Percentiles rank a stretch among this genome's conserved stretches.
These are phyloP conservation scores for Cladophialophora yegresii DNA, from an alignment of 2,329 filamentous ascomycete genomes.

Conservation along the genomic window DNA sequence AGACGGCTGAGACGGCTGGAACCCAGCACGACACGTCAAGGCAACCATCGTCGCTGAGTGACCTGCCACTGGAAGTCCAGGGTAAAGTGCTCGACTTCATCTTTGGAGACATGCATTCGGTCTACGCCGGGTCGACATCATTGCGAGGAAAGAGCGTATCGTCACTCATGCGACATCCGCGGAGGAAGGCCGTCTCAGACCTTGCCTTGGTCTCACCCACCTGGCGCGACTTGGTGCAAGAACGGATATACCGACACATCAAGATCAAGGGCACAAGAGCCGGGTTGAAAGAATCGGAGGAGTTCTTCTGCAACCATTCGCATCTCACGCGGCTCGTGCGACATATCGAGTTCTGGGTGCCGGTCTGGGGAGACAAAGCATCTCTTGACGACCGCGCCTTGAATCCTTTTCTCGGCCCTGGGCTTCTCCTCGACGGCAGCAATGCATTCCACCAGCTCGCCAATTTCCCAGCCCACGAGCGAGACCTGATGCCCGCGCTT, in stretches of 20 bases:
- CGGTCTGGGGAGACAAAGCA: constrained; percentile 64
- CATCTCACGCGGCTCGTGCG: constrained; percentile 67
- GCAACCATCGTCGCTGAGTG: constrained; percentile 25
- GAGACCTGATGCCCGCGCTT: constrained; percentile 45
- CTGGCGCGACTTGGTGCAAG: constrained; percentile 70
- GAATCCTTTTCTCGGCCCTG: constrained; percentile 21
- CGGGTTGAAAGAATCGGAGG: constrained; percentile 61
- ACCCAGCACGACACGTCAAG: constrained; percentile 1
- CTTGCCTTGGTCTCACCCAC: constrained; percentile 60
- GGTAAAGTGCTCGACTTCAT: constrained; percentile 71
- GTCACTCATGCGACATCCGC: constrained; percentile 63
- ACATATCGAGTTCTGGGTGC: constrained; percentile 76
- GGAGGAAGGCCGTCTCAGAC: constrained; percentile 67
- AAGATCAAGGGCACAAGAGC: constrained; percentile 71
- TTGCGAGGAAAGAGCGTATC: constrained; percentile 62
- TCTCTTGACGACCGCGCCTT: constrained; percentile 21
- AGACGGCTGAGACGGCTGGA: background rate
- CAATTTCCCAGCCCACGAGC: constrained; percentile 19
- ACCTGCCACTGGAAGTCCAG: constrained; percentile 70
- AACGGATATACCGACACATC: constrained; percentile 72
- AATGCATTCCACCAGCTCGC: constrained; percentile 24
- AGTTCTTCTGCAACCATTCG: constrained; percentile 61
- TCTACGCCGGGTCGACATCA: constrained; percentile 57
- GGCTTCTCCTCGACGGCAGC: constrained; percentile 11
- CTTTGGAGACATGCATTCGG: constrained; percentile 67